Evolutionary conservation across 2,329 filamentous ascomycete genomes (phyloP), one percentile per base, ranked within the genome.

Genomic region (Karstenula rhodostoma): DNA sequence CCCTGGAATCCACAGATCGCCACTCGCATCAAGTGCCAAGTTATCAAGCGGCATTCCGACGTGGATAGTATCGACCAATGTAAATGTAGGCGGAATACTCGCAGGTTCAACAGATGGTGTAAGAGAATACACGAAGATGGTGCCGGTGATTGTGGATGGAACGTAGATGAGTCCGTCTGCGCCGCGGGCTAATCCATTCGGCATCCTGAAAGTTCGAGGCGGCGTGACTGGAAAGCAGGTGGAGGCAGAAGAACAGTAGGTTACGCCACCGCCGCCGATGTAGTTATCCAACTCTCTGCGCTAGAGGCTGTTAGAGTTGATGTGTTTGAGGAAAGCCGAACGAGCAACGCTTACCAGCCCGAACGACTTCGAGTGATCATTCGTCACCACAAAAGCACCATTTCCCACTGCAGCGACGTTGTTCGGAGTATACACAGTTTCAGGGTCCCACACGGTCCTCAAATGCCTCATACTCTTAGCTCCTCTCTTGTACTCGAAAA

Each of bases 31-130:
- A 0, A 67, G 65, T 0, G 71, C 65, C 10, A 75, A 60, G 43
- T 74, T 75, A 25, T 75, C 70, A 3, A 74, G 63, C 0, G 72
- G 70, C 66, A 73, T 73, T 9, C 66, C 65, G 0, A 68, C 57
- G n/a, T 56, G 47, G 0, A 74, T 72, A 1, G 55, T 68, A 25
- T 74, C 69, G 43, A 73, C n/a, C 1, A 37, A 27, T 17, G 66
- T 65, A 43, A 68, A 60, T 0, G 10, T 37, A 32, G 32, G 27
- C 5, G 29, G n/a, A 2, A 17, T 8, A 35, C 33, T 22, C 10
- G 47, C 9, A 22, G 29, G 1, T 4, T 43, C 40, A 22, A 2
- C n/a, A 9, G n/a, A 43, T 9, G 29, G n/a, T 29, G 29, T 43
- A 46, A 25, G 66, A 56, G n/a, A 73, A 49, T 4, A 63, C 53